These are phyloP conservation scores for Spathaspora passalidarum DNA, from an alignment of 805 yeast genomes.

Conservation along the genomic window DNA sequence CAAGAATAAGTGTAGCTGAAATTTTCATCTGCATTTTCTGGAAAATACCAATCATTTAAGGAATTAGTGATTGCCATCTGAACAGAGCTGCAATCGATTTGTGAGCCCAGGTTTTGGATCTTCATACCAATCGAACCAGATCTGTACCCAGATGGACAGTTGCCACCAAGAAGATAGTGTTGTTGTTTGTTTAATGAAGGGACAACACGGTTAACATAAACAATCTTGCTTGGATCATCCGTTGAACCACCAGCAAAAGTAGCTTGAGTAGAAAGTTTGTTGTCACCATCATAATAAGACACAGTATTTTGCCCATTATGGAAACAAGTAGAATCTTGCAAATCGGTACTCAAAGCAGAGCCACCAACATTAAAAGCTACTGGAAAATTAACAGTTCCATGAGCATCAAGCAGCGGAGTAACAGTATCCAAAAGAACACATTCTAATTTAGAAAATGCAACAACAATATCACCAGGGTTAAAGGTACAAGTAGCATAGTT, in stretches of 20 bases:
- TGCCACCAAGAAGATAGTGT: constrained; percentile 11
- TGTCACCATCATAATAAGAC: constrained; percentile 15
- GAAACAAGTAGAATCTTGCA: constrained; percentile 12
- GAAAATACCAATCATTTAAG: constrained; percentile 17
- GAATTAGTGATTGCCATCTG: constrained; percentile 15
- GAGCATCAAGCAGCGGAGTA: constrained; percentile 3
- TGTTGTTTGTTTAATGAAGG: constrained; percentile 13
- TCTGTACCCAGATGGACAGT: constrained; percentile 19
- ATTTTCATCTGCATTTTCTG: constrained; percentile 7
- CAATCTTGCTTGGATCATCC: background rate
- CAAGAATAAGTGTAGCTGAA: constrained; percentile 11
- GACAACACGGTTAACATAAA: constrained; percentile 6
- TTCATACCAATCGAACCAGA: constrained; percentile 20
- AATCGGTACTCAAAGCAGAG: constrained; percentile 11
- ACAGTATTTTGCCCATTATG: constrained; percentile 14
- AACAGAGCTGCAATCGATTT: constrained; percentile 15
- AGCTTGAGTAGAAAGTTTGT: constrained; percentile 10
- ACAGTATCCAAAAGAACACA: constrained; percentile 5
- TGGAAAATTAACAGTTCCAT: constrained; percentile 15
- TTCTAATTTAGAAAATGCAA: constrained; percentile 14
- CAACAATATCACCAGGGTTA: constrained; percentile 15
- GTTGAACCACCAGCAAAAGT: constrained; percentile 4
- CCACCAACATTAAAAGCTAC: constrained; percentile 16
- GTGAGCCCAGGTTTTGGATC: background rate
- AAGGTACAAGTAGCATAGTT: constrained; percentile 18